These are phyloP conservation scores for Penicillium fimorum DNA, from an alignment of 495 filamentous ascomycete species.

Conservation along the genomic window DNA sequence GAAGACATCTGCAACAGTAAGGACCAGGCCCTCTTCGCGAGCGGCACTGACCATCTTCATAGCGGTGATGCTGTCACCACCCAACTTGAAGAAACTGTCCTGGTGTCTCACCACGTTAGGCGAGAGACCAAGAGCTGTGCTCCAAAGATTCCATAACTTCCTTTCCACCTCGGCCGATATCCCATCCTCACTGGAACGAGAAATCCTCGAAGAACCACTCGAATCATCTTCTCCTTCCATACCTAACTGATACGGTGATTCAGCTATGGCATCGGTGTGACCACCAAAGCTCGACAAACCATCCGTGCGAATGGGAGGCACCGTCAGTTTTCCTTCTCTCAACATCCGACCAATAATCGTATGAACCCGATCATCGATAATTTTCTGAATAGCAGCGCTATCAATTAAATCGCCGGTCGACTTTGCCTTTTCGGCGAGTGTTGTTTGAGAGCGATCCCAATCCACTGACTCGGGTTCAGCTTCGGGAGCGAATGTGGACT, in stretches of 20 bases:
- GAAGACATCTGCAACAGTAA: constrained; percentile 57
- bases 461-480: constrained; percentile 2
- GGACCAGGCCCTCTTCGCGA: constrained; percentile 49
- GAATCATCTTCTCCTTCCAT: constrained; percentile 25
- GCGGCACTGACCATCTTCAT: constrained; percentile 66
- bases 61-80: constrained; percentile 59
- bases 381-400: constrained; percentile 30
- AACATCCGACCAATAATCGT: constrained; percentile 41
- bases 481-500: constrained; percentile 19
- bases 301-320: constrained; percentile 20
- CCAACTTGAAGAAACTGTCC: constrained; percentile 50
- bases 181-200: constrained; percentile 27
- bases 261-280: constrained; percentile 16
- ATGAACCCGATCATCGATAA: constrained; percentile 45
- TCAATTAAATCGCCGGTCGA: constrained; percentile 20
- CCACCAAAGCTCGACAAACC: constrained; percentile 17
- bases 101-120: constrained; percentile 40
- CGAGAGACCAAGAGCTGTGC: constrained; percentile 41
- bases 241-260: constrained; percentile 23
- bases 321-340: constrained; percentile 33
- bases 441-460: constrained; percentile 18
- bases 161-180: constrained; percentile 32
- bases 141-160: constrained; percentile 48
- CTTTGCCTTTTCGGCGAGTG: constrained; percentile 16
- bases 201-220: constrained; percentile 26